Conservation (phyloP, 2,329 filamentous ascomycete genomes). For the Colletotrichum chlorophyti region DNA sequence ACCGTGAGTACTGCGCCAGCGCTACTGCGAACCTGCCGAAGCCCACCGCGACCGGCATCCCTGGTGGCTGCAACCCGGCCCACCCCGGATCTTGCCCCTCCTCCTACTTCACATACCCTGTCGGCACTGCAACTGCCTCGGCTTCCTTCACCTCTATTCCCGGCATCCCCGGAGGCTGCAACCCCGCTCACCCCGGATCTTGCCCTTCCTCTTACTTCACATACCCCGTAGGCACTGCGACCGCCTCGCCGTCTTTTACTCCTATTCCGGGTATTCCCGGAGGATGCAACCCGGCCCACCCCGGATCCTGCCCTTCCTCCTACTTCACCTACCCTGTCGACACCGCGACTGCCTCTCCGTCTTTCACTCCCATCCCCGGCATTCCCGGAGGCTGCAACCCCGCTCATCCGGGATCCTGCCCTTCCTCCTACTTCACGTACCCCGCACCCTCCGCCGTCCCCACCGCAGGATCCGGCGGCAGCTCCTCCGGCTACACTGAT, state of each 20-base stretch:
- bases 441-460: background rate
- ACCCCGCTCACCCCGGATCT: slow-evolving; percentile 20
- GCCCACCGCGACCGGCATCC: slow-evolving; percentile 15
- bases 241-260: background rate
- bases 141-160: slow-evolving; percentile 6
- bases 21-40: slow-evolving; percentile 14
- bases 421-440: slow-evolving; percentile 1
- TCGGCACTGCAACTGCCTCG: background rate
- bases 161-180: slow-evolving; percentile 25
- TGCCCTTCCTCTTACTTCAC: slow-evolving; percentile 12
- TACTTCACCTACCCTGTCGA: slow-evolving; percentile 18
- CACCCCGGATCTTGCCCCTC: slow-evolving; percentile 24
- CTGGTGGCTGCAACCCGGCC: slow-evolving; percentile 27
- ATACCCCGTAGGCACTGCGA: background rate
- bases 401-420: slow-evolving; percentile 20
- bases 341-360: background rate
- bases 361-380: slow-evolving; percentile 8
- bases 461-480: background rate
- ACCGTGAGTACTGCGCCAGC: slow-evolving; percentile 20
- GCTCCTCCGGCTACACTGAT: background rate
- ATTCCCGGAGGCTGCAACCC: slow-evolving; percentile 27
- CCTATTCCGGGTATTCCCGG: slow-evolving; percentile 17
- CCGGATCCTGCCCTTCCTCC: slow-evolving; percentile 21
- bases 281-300: slow-evolving; percentile 27
- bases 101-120: slow-evolving; percentile 20